Evolutionary conservation across 2,329 filamentous ascomycete species (phyloP).

Genomic region (Onygenales sp.): DNA sequence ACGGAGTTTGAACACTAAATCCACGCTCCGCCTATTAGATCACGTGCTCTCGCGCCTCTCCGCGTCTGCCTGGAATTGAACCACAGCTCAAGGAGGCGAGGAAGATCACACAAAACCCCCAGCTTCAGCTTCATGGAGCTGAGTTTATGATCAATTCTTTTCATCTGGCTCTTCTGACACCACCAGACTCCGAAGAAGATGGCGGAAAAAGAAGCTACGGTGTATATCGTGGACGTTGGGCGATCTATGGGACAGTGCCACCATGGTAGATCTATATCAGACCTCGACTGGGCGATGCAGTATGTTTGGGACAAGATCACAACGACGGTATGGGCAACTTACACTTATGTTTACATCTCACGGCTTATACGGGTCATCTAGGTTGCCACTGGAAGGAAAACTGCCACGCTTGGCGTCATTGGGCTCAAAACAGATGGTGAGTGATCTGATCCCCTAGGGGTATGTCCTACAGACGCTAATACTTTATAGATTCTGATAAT

Average conservation of each 20-base stretch:
- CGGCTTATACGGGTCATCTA: conserved; percentile 15
- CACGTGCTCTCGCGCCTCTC: conserved; percentile 32
- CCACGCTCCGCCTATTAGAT: conserved; percentile 19
- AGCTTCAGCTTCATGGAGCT: background rate
- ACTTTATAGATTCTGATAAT: conserved; percentile 52
- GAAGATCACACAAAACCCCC: no score
- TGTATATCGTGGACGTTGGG: conserved; percentile 86
- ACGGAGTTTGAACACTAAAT: background rate
- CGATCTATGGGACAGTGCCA: conserved; percentile 68
- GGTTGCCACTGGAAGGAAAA: conserved; percentile 62
- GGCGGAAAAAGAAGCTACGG: conserved; percentile 85
- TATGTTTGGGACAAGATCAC: conserved; percentile 95
- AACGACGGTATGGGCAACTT: conserved; percentile 46
- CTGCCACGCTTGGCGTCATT: conserved; percentile 65
- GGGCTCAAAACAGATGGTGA: conserved; percentile 67
- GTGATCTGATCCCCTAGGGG: conserved; percentile 3
- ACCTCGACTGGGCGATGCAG: conserved; percentile 80
- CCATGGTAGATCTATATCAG: conserved; percentile 62
- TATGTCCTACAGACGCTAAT: background rate
- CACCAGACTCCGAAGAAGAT: conserved; percentile 42
- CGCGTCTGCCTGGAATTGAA: conserved; percentile 31
- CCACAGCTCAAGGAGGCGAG: background rate
- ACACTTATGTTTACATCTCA: background rate
- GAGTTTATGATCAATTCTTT: background rate
- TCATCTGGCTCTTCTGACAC: conserved; percentile 2